phyloP scores from a whole-genome alignment of 129 eudicot species.

The Pseudognaphalium luteoalbum region DNA sequence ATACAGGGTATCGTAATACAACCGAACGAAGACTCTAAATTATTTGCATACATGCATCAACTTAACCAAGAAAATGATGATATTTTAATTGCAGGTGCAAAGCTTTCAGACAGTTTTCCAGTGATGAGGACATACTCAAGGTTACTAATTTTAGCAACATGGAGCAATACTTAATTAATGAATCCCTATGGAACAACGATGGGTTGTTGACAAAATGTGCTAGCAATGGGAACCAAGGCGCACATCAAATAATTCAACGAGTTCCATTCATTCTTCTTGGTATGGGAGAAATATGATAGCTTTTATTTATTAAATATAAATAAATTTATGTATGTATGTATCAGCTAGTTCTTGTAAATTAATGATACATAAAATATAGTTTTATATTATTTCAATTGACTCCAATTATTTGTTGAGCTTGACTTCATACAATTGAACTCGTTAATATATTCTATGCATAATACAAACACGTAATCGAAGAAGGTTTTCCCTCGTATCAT shows the following conservation, averaged over 20 bases:
- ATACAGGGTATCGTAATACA: no score
- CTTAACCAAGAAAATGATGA: not conserved
- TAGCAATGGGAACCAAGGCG: constrained; percentile 2
- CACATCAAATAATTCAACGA: constrained; percentile 21
- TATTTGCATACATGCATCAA: not conserved
- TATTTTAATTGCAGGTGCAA: constrained; percentile 2
- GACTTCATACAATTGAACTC: no score
- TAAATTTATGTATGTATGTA: no score
- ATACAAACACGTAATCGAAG: no score
- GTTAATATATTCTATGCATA: no score
- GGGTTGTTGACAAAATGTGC: constrained; percentile 21
- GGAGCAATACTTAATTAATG: constrained; percentile 10
- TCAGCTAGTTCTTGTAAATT: no score
- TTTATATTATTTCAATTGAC: no score
- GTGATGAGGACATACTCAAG: constrained; percentile 11
- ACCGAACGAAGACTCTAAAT: not conserved
- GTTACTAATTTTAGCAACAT: constrained; percentile 17
- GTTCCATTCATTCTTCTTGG: constrained; percentile 15
- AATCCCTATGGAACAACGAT: not conserved
- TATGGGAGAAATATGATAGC: not conserved
- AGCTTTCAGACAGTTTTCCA: constrained; percentile 7
- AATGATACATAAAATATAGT: no score
- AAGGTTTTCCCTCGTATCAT: no score
- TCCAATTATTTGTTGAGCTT: no score
- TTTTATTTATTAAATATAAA: no score